Percentiles rank a stretch among this genome's conserved stretches.
These are phyloP conservation scores for Suhomyces panamericanus DNA, from an alignment of 1,139 yeast species.

Conservation along the genomic window DNA sequence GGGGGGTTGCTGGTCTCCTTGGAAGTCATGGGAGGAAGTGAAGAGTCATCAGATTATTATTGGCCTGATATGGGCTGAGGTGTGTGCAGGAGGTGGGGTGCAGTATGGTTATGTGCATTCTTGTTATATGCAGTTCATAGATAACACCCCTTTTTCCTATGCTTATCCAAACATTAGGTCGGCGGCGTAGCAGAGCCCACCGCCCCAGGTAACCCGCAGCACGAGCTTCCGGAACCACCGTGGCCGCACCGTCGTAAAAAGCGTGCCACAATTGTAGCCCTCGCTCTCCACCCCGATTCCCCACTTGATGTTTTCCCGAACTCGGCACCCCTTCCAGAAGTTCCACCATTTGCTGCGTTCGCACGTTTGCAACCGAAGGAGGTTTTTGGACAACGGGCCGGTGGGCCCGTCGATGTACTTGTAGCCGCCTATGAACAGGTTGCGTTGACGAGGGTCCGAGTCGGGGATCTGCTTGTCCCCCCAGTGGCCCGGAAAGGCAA, in stretches of 20 bases:
- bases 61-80: not conserved
- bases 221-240: conserved; percentile 45
- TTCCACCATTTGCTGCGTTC: conserved; percentile 87
- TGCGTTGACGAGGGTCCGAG: conserved; percentile 73
- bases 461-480: conserved; percentile 75
- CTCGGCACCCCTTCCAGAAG: conserved; percentile 72
- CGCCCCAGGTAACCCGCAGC: conserved; percentile 68
- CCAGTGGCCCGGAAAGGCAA: conserved; percentile 82
- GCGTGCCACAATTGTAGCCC: conserved; percentile 65
- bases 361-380: conserved; percentile 69
- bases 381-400: conserved; percentile 82
- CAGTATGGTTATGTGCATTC: too few species aligned
- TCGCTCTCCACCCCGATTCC: conserved; percentile 91
- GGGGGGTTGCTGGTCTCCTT: not conserved
- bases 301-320: conserved; percentile 69
- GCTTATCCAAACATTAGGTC: conserved; percentile 56
- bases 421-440: conserved; percentile 84
- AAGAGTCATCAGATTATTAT: conserved; percentile 5
- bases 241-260: conserved; percentile 55
- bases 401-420: conserved; percentile 87
- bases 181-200: conserved; percentile 61
- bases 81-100: not conserved
- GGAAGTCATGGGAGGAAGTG: too few species aligned
- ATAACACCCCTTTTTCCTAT: too few species aligned
- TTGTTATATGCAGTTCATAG: too few species aligned